Evolutionary conservation across 768 basidiomycete species (phyloP).

Genomic region (Lactifluus piperatus): DNA sequence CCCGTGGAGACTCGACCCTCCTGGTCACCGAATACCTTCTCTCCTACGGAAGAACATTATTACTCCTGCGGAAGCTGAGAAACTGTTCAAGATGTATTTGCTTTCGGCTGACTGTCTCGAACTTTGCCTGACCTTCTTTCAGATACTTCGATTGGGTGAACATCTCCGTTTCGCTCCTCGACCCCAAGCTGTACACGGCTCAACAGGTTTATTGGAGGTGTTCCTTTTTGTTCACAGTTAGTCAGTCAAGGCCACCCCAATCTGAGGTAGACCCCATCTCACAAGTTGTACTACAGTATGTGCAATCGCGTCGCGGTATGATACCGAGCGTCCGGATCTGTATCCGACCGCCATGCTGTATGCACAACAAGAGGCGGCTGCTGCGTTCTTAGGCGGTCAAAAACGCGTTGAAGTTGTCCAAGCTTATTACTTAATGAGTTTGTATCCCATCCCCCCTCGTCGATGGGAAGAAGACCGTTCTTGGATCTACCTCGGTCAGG

Average conservation of each 20-base stretch:
- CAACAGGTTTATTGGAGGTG: conserved; percentile 74
- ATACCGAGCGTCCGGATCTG: conserved; percentile 54
- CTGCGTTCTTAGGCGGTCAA: conserved; percentile 60
- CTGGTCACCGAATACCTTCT: conserved; percentile 12
- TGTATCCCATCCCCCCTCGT: conserved; percentile 65
- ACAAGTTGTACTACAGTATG: conserved; percentile 45
- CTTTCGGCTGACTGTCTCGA: neutral
- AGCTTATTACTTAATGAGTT: conserved; percentile 70
- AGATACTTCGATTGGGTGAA: conserved; percentile 64
- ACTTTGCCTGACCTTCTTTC: neutral
- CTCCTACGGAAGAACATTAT: conserved; percentile 20
- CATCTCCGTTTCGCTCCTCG: conserved; percentile 70
- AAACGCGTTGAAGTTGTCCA: conserved; percentile 82
- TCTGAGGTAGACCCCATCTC: neutral
- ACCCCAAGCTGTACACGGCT: conserved; percentile 78
- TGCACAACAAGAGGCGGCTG: conserved; percentile 68
- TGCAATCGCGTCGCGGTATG: conserved; percentile 81
- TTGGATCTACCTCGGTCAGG: conserved; percentile 85
- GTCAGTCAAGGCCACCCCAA: conserved; percentile 39
- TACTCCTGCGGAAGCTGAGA: conserved; percentile 19
- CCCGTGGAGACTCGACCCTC: conserved; percentile 7
- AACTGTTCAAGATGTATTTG: conserved; percentile 19
- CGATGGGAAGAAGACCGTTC: conserved; percentile 87
- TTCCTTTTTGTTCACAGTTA: conserved; percentile 87
- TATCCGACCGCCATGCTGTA: conserved; percentile 64